Percentiles rank a stretch among this genome's conserved stretches.
Conservation (phyloP, 305 asterid genomes). For the Plantago rigida region DNA sequence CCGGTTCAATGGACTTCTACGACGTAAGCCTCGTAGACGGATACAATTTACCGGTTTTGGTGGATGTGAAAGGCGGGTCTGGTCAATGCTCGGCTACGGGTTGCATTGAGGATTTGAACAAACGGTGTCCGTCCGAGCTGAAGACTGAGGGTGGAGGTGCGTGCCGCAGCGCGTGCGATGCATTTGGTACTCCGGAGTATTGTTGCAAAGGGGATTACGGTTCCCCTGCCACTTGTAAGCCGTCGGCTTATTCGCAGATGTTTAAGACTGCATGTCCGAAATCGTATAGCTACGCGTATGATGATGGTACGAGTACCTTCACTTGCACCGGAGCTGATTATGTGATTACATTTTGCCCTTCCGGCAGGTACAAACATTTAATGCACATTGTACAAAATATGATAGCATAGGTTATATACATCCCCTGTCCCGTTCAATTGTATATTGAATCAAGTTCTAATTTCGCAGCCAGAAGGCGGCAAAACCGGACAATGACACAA, state of each 20-base stretch:
- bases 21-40: conserved; percentile 65
- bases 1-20: conserved; percentile 36
- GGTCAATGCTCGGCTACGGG: conserved; percentile 49
- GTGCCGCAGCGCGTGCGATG: conserved; percentile 58
- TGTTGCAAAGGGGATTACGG: conserved; percentile 50
- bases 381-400: conserved; percentile 4
- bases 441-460: not conserved
- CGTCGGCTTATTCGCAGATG: conserved; percentile 35
- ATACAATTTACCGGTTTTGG: conserved; percentile 41
- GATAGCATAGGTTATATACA: too few species aligned
- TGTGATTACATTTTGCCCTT: conserved; percentile 50
- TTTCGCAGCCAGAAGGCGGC: conserved; percentile 41
- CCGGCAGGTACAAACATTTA: conserved; percentile 10
- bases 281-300: conserved; percentile 55
- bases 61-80: conserved; percentile 38
- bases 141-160: conserved; percentile 30
- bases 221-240: conserved; percentile 37
- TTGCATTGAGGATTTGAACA: conserved; percentile 36
- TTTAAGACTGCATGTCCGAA: conserved; percentile 49
- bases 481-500: conserved; percentile 26
- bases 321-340: conserved; percentile 46
- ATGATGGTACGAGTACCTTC: conserved; percentile 53
- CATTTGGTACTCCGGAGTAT: conserved; percentile 37
- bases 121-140: conserved; percentile 41
- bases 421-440: not conserved